These are phyloP conservation scores for Pichia sp. DNA, from an alignment of 1,139 yeast species.

Conservation along the genomic window DNA sequence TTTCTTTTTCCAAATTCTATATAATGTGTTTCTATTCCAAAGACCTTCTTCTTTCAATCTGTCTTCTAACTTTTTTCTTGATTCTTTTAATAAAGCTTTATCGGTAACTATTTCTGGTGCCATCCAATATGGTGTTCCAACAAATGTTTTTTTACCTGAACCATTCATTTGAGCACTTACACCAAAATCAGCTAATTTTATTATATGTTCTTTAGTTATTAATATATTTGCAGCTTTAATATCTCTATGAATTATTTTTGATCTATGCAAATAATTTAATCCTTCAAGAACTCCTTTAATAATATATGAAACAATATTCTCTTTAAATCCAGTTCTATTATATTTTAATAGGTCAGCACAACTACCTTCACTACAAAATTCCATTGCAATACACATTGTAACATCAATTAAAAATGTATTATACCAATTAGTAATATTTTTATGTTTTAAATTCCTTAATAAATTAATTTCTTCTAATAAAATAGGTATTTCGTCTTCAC, in stretches of 20 bases:
- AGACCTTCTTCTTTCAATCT: slow-evolving; percentile 12
- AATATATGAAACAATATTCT: slow-evolving; percentile 52
- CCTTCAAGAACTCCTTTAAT: slow-evolving; percentile 58
- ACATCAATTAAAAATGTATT: slow-evolving; percentile 59
- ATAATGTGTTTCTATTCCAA: slow-evolving; percentile 6
- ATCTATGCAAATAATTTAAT: slow-evolving; percentile 62
- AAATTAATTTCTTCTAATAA: slow-evolving; percentile 72
- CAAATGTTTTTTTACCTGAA: slow-evolving; percentile 61
- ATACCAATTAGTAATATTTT: slow-evolving; percentile 57
- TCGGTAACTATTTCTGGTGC: slow-evolving; percentile 72
- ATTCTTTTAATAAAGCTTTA: slow-evolving; percentile 5
- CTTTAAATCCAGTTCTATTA: slow-evolving; percentile 44
- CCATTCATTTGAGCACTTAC: slow-evolving; percentile 75
- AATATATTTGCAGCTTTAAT: slow-evolving; percentile 79
- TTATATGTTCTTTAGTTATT: slow-evolving; percentile 53
- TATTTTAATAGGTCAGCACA: slow-evolving; percentile 66
- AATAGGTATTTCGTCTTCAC: slow-evolving; percentile 64
- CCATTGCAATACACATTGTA: slow-evolving; percentile 86
- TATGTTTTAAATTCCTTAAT: slow-evolving; percentile 57
- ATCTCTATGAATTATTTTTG: slow-evolving; percentile 75
- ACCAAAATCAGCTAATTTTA: slow-evolving; percentile 82
- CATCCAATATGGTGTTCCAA: slow-evolving; percentile 93
- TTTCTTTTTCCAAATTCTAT: slow-evolving; percentile 15
- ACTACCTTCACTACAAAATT: slow-evolving; percentile 88
- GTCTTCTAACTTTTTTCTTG: slow-evolving; percentile 8